Percentiles rank a stretch among this genome's conserved stretches.
Evolutionary conservation across 2,329 filamentous ascomycete species (phyloP).

Genomic region (Kalaharituber pfeilii): DNA sequence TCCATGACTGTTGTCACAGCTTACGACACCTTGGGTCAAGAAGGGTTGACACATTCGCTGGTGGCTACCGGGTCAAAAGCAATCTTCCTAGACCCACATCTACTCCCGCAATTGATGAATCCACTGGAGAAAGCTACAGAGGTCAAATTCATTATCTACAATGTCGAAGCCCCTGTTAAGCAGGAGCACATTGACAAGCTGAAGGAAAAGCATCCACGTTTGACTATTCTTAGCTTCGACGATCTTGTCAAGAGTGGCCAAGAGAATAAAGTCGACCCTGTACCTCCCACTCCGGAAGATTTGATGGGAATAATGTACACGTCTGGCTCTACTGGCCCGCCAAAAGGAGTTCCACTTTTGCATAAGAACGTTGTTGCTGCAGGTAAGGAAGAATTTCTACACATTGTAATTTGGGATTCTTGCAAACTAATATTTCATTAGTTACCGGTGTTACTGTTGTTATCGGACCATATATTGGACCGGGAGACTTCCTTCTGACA

Average conservation of each 20-base stretch:
- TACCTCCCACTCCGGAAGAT: constrained; percentile 55
- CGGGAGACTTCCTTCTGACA: constrained; percentile 63
- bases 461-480: constrained; percentile 60
- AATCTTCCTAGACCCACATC: constrained; percentile 74
- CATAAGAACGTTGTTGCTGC: constrained; percentile 68
- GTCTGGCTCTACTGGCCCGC: constrained; percentile 72
- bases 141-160: constrained; percentile 46
- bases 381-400: constrained; percentile 33
- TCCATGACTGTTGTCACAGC: constrained; percentile 84
- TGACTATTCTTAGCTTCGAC: constrained; percentile 38
- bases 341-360: constrained; percentile 72
- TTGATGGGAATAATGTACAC: constrained; percentile 76
- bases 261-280: constrained; percentile 51
- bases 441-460: constrained; percentile 66
- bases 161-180: constrained; percentile 39
- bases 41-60: constrained; percentile 71
- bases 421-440: constrained; percentile 24
- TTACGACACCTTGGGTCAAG: constrained; percentile 78
- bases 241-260: constrained; percentile 42
- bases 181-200: constrained; percentile 35
- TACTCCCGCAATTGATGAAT: constrained; percentile 42
- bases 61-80: constrained; percentile 61
- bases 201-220: constrained; percentile 37
- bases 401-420: background rate
- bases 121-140: constrained; percentile 42